These are phyloP conservation scores for Rauvolfia tetraphylla DNA, from an alignment of 257 asterid genomes.

Conservation along the genomic window DNA sequence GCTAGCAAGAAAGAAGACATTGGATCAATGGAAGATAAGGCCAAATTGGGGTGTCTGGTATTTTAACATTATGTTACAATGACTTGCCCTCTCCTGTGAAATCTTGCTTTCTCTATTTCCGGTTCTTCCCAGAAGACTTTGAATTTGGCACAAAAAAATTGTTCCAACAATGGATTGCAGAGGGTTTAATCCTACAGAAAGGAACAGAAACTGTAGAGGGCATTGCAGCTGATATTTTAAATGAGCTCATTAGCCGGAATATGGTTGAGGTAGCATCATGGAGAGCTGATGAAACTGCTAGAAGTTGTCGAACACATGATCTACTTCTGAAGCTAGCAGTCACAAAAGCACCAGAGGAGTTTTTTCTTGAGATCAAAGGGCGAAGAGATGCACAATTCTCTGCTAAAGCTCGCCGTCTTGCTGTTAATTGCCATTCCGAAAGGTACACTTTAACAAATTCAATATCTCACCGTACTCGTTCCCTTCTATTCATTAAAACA, in stretches of 20 bases:
- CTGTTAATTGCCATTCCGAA: too few relatives aligned
- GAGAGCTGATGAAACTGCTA: not conserved
- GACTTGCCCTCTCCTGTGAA: conserved; percentile 22
- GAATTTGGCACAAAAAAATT: conserved; percentile 15
- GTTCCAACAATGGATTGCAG: conserved; percentile 24
- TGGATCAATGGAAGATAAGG: conserved; percentile 11
- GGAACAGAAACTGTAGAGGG: conserved; percentile 5
- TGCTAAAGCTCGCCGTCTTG: too few relatives aligned
- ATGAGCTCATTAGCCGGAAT: conserved; percentile 16
- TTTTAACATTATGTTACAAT: conserved; percentile 22
- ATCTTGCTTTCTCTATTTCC: conserved; percentile 25
- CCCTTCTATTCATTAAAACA: not conserved
- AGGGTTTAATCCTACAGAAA: conserved; percentile 22
- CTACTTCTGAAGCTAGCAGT: conserved; percentile 16
- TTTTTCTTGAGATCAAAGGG: too few relatives aligned
- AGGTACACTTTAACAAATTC: too few relatives aligned
- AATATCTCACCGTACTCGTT: not conserved
- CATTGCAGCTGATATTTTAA: conserved; percentile 9
- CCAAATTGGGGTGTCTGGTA: not conserved
- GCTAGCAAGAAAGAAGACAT: conserved; percentile 3
- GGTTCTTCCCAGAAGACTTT: conserved; percentile 22
- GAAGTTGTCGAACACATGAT: conserved; percentile 24
- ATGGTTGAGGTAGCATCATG: conserved; percentile 4
- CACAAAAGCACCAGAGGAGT: not conserved
- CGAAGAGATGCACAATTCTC: too few relatives aligned